Evolutionary conservation across 192 early-diverging fungal genomes (phyloP), one percentile per base, ranked within the genome.

Genomic region (Podila minutissima): DNA sequence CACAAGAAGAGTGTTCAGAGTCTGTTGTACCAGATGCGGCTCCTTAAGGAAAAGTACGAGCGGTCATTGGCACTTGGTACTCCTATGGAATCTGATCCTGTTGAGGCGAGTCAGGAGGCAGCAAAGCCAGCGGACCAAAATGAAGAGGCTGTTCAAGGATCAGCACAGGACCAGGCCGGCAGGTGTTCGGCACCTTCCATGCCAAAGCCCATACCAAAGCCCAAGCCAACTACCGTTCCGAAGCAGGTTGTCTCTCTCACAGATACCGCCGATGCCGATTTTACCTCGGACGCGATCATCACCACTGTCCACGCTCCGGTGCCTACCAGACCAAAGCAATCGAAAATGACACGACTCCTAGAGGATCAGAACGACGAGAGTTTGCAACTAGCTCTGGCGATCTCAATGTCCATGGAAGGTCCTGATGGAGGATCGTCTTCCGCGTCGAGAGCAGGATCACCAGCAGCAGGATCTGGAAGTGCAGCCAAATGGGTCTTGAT

Each of bases 291-390:
- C 38, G 77, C 77, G 19, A 73, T 81, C 31, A 69, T 81, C 26
- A 64, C 77, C 1, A 72, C 77, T 4, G 66, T 81, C 1, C 35
- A 69, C 24, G 58, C 48, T 3, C 69, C 75, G 26, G 37, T 59
- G 5, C 19, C 65, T 1, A 32, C 59, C 1, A 61, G 59, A 31
- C 5, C 71, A 29, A 28, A 64, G 9, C 19, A 72, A 2, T 63
- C 60, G 15, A 72, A 33, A 29, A 15, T 69, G 2, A 62, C 64
- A 9, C 61, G 71, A 15, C 20, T 73, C 19, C 66, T 69, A 13
- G 61, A 69, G n/a, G 77, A 81, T 46, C 77, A 81, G 48, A 50
- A 73, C 7, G 71, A 81, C 38, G 77, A 81, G 13, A 28, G 62
- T 13, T 58, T 81, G 19, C 77, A 81, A 26, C 37, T 81, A 31